A percentile compares a stretch with the other conserved stretches of the same genome.
phyloP scores from a whole-genome alignment of 1,284 basidiomycete species.

The Cryptococcus sp. region DNA sequence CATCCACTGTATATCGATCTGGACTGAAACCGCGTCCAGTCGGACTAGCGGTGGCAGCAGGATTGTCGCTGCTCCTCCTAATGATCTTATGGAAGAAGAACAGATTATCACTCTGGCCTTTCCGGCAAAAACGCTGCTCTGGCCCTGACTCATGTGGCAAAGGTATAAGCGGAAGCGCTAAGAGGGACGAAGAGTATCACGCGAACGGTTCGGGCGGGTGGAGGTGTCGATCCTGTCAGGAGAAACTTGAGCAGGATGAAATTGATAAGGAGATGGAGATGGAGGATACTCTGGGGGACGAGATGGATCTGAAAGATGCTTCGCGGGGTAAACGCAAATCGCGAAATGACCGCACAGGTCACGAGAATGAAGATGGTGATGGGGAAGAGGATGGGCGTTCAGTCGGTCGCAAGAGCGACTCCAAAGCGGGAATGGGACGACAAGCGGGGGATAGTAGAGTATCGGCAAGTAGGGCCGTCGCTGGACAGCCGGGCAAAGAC shows the following conservation, averaged over 20 bases:
- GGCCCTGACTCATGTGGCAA: slow-evolving; percentile 1
- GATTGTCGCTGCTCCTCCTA: slow-evolving; percentile 8
- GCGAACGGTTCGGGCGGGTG: slow-evolving; percentile 6
- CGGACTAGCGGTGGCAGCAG: slow-evolving; percentile 8
- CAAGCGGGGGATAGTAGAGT: too few relatives aligned
- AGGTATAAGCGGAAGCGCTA: slow-evolving; percentile 4
- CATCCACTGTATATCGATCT: too few relatives aligned
- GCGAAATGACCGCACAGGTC: neutral
- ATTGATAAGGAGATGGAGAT: neutral
- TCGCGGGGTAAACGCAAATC: neutral
- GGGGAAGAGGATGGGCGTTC: neutral
- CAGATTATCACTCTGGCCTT: slow-evolving; percentile 13
- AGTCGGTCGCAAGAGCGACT: neutral
- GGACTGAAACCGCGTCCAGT: too few relatives aligned
- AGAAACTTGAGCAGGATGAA: slow-evolving; percentile 5
- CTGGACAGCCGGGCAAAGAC: too few relatives aligned
- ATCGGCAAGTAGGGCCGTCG: too few relatives aligned
- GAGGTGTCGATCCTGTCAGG: slow-evolving; percentile 13
- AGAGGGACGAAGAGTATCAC: slow-evolving; percentile 14
- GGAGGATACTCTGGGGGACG: neutral
- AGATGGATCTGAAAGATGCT: neutral
- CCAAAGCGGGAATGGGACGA: neutral
- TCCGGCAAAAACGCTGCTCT: slow-evolving; percentile 17
- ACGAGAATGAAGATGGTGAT: neutral
- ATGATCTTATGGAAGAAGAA: slow-evolving; percentile 10